Evolutionary conservation across 2,329 filamentous ascomycete genomes (phyloP).

Genomic region (Aschersonia sp.): DNA sequence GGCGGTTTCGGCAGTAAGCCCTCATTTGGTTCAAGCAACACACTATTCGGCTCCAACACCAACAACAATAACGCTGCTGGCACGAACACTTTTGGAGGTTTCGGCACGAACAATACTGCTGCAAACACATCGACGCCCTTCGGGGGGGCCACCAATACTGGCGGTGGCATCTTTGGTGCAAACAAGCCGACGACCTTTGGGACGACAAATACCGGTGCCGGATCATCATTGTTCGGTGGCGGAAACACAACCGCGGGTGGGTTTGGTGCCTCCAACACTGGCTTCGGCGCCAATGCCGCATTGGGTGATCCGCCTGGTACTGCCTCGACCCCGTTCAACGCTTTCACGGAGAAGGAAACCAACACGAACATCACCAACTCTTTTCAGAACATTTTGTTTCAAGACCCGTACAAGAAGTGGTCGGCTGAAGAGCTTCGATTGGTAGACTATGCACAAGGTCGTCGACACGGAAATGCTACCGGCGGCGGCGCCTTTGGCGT

Average conservation of each 20-base stretch:
- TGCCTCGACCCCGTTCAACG: constrained; percentile 50
- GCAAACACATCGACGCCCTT: constrained; percentile 22
- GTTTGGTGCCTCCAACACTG: constrained; percentile 28
- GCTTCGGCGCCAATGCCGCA: constrained; percentile 22
- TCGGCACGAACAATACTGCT: constrained; percentile 16
- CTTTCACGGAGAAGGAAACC: constrained; percentile 60
- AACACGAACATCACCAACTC: constrained; percentile 39
- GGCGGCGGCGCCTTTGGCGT: constrained; percentile 77
- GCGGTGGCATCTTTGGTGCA: constrained; percentile 39
- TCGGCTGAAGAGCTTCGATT: constrained; percentile 75
- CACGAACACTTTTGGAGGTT: constrained; percentile 24
- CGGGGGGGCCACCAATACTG: constrained; percentile 18
- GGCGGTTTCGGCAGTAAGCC: constrained; percentile 31
- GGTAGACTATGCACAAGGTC: constrained; percentile 78
- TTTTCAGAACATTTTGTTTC: constrained; percentile 69
- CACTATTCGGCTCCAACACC: constrained; percentile 31
- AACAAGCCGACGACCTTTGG: constrained; percentile 37
- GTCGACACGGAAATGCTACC: constrained; percentile 68
- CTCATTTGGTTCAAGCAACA: constrained; percentile 32
- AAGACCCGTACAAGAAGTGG: constrained; percentile 73
- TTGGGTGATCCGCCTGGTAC: constrained; percentile 54
- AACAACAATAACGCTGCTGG: constrained; percentile 18
- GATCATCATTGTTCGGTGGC: constrained; percentile 32
- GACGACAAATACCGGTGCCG: constrained; percentile 18
- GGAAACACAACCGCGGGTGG: constrained; percentile 16